A percentile compares a stretch with the other conserved stretches of the same genome.
These are phyloP conservation scores for Teunomyces atbi DNA, from an alignment of 805 yeast species.

Conservation along the genomic window DNA sequence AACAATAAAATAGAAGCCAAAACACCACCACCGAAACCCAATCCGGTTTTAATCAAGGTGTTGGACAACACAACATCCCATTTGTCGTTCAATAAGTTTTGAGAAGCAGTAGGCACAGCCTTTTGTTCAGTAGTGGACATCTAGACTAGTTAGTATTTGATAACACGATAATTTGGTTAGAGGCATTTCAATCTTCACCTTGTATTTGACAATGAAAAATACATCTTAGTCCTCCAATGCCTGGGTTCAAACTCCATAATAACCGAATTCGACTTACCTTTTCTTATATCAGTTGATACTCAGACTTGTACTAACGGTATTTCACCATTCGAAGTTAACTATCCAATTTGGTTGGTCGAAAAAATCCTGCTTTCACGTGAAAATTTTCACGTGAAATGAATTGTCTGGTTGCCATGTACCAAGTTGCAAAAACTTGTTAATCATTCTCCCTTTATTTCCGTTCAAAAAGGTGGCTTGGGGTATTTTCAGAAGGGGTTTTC, in stretches of 20 bases:
- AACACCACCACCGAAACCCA: slow-evolving; percentile 97
- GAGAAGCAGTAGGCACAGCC: slow-evolving; percentile 44
- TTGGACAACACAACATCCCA: slow-evolving; percentile 98
- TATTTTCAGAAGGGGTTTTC: not conserved
- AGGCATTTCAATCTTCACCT: not conserved
- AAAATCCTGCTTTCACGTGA: slow-evolving; percentile 1
- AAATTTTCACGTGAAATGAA: not conserved
- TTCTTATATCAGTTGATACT: slow-evolving; percentile 1
- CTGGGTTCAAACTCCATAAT: not conserved
- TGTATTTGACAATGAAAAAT: not conserved
- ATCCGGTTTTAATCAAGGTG: slow-evolving; percentile 89
- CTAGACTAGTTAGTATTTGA: slow-evolving; percentile 4
- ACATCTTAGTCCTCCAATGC: not conserved
- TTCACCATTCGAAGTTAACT: slow-evolving; percentile 1
- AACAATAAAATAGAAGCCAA: slow-evolving; percentile 85
- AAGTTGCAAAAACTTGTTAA: too few species aligned
- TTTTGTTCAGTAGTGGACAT: slow-evolving; percentile 36
- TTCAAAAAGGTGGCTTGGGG: too few species aligned
- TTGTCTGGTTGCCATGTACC: too few species aligned
- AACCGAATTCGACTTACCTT: not conserved
- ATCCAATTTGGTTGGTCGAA: slow-evolving; percentile 5
- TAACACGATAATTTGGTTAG: not conserved
- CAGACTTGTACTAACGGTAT: slow-evolving; percentile 3
- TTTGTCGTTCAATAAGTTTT: slow-evolving; percentile 61
- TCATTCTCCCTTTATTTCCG: too few species aligned